These are phyloP conservation scores for Chlorella sp. DNA, from an alignment of 139 green algal species.

Conservation along the genomic window DNA sequence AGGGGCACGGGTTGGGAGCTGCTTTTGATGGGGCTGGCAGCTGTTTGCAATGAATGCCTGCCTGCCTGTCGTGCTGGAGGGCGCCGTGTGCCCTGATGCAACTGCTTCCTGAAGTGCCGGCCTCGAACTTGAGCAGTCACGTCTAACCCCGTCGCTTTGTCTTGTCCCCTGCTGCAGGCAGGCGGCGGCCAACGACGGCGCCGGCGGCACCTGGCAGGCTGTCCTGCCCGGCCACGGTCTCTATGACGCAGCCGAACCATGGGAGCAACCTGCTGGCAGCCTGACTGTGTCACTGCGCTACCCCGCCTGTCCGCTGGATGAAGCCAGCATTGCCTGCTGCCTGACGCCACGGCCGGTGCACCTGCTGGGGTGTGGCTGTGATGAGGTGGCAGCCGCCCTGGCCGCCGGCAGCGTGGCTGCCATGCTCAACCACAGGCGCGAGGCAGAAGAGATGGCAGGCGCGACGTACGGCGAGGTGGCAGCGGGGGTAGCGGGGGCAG, in stretches of 20 bases:
- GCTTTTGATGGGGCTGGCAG: too few relatives aligned
- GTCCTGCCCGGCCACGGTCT: conserved; percentile 37
- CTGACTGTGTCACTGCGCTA: conserved; percentile 41
- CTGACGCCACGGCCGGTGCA: conserved; percentile 21
- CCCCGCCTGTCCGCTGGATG: conserved; percentile 24
- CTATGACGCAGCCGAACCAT: conserved; percentile 40
- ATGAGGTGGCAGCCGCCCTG: conserved; percentile 22
- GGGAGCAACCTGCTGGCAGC: conserved; percentile 36
- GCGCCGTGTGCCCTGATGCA: too few relatives aligned
- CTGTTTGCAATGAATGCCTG: too few relatives aligned
- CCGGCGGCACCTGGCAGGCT: conserved; percentile 36
- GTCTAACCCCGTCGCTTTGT: background rate
- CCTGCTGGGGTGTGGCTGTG: conserved; percentile 10
- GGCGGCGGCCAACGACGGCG: conserved; percentile 6
- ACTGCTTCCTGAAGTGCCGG: too few relatives aligned
- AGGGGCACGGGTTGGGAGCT: too few relatives aligned
- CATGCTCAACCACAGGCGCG: conserved; percentile 17
- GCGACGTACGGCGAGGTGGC: background rate
- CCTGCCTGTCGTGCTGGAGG: too few relatives aligned
- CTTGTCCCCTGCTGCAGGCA: background rate
- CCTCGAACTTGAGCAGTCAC: too few relatives aligned
- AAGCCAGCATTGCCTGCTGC: background rate
- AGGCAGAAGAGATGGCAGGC: conserved; percentile 9
- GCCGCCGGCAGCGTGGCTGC: conserved; percentile 18
- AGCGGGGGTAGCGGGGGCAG: background rate